Conservation (phyloP, 2,329 filamentous ascomycete genomes). For the Pestalotiopsis sp. region DNA sequence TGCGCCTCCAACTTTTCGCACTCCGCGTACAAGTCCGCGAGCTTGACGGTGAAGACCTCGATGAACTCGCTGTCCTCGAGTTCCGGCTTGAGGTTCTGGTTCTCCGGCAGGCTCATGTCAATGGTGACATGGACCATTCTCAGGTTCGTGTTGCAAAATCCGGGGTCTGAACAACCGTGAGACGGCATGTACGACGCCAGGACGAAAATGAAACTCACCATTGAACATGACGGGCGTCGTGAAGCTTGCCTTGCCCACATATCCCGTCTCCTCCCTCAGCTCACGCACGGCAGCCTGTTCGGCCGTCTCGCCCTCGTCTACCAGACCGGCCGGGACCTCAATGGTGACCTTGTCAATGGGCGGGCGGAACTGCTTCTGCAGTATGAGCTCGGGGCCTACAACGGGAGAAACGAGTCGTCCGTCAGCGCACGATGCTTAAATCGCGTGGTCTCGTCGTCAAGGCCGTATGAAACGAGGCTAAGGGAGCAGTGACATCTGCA, state of each 20-base stretch:
- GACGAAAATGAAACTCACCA: slow-evolving; percentile 19
- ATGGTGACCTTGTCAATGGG: slow-evolving; percentile 61
- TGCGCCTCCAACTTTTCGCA: slow-evolving; percentile 67
- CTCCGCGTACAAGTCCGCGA: slow-evolving; percentile 65
- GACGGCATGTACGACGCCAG: background rate
- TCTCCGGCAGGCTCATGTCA: slow-evolving; percentile 69
- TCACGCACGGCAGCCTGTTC: slow-evolving; percentile 65
- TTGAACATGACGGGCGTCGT: slow-evolving; percentile 41
- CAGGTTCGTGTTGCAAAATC: slow-evolving; percentile 68
- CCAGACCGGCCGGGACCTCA: slow-evolving; percentile 65
- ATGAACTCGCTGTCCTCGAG: slow-evolving; percentile 84
- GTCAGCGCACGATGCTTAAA: background rate
- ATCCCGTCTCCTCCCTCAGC: slow-evolving; percentile 68
- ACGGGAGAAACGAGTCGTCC: background rate
- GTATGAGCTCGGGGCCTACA: slow-evolving; percentile 55
- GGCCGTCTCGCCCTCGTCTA: slow-evolving; percentile 63
- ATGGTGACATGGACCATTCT: slow-evolving; percentile 73
- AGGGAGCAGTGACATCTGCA: background rate
- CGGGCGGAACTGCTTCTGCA: slow-evolving; percentile 69
- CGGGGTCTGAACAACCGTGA: slow-evolving; percentile 48
- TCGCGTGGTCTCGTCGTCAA: too few relatives aligned
- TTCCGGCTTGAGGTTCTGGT: slow-evolving; percentile 68
- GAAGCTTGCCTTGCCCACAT: slow-evolving; percentile 53
- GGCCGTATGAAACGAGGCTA: too few relatives aligned
- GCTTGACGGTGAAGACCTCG: slow-evolving; percentile 71